Evolutionary conservation across 257 asterid genomes (phyloP).

Genomic region (Solanum chmielewskii): DNA sequence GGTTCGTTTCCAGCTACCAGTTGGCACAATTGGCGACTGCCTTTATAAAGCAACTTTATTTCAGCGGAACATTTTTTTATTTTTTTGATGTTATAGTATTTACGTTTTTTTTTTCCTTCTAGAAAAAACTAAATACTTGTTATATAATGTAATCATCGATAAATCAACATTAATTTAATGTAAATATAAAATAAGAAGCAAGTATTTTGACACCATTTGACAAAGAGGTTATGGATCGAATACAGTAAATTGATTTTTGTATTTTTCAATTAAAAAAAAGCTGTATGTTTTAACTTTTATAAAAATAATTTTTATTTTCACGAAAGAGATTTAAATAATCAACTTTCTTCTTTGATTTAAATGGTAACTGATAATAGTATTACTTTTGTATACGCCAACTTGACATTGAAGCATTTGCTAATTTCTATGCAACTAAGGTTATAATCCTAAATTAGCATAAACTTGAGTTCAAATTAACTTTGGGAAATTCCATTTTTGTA

Average conservation of each 20-base stretch:
- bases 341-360: neutral
- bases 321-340: neutral
- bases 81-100: neutral
- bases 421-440: neutral
- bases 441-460: neutral
- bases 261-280: too few relatives aligned
- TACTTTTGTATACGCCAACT: neutral
- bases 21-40: neutral
- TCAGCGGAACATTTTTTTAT: neutral
- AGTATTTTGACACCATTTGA: neutral
- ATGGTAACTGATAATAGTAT: neutral
- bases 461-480: neutral
- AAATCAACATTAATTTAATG: rapidly evolving
- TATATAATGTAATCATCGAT: neutral
- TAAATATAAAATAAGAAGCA: neutral
- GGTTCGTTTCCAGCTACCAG: neutral
- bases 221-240: neutral
- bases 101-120: neutral
- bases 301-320: too few relatives aligned
- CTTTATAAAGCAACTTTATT: neutral
- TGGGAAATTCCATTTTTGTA: neutral
- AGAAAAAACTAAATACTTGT: neutral
- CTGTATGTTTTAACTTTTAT: too few relatives aligned
- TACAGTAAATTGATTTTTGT: neutral
- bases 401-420: neutral